These are phyloP conservation scores for Solanum rostratum DNA, from an alignment of 257 asterid genomes.

Conservation along the genomic window DNA sequence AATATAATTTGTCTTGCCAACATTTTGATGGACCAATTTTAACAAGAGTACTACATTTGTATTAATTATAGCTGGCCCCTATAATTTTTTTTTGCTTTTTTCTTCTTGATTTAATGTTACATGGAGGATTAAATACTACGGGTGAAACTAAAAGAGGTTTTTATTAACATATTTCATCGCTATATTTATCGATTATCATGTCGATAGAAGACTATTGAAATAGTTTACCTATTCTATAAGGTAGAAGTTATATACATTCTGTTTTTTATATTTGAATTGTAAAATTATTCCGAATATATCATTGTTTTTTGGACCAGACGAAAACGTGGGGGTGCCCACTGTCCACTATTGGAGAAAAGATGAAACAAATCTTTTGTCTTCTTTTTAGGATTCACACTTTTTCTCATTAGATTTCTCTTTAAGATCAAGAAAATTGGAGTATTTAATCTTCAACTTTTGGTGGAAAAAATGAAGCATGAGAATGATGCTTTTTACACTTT, in stretches of 20 bases:
- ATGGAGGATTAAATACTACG: neutral
- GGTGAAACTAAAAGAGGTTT: neutral
- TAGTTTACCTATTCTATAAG: neutral
- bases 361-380: neutral
- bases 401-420: neutral
- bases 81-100: neutral
- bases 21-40: neutral
- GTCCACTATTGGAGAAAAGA: neutral
- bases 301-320: neutral
- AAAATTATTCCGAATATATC: neutral
- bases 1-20: neutral
- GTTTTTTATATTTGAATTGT: too few species aligned
- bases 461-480: neutral
- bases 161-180: neutral
- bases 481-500: neutral
- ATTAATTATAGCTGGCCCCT: neutral
- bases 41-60: neutral
- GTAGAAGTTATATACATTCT: fast-evolving
- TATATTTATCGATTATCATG: neutral
- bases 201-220: neutral
- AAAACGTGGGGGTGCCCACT: neutral
- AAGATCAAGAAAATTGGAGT: neutral
- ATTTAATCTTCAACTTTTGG: neutral
- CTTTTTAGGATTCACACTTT: neutral
- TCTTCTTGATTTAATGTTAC: neutral